Base-by-base conservation (phyloP, 2,329 filamentous ascomycete species). In the Apiospora malaysiana region DNA sequence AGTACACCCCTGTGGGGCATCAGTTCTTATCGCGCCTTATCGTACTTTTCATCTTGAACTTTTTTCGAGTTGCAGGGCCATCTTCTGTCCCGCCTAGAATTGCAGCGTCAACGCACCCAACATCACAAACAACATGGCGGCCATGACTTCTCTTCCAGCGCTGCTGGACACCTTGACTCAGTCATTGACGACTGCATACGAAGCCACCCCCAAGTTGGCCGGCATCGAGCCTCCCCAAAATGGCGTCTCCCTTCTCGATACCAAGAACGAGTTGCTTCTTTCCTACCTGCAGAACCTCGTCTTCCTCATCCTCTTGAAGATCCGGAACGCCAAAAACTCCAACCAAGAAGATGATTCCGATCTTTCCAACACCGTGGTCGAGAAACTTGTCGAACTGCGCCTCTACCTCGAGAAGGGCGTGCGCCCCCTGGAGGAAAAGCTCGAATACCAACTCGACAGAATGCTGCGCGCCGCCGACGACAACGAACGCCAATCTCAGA, bases 361-460 rank as follows among this genome's bases (percentile, higher is more conserved):
- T 0, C 81, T 91, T 0, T 86, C 91, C 66, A 88, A 92, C 67
- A 87, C 92, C 1, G 91, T 95, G 0, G 91, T 96, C 2, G 91
- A 92, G 75, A 97, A 97, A 79, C 87, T 99, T n/a, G 90, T 95
- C 23, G 94, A 97, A 81, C 85, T 98, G 69, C 90, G 95, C n/a
- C 86, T 98, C 0, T 98, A 97, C 79, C 86, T 99, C 1, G 97
- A 99, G 78, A 94, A 94, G 79, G 97, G 96, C 74, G 93, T 97
- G 4, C 90, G 93, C 21, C 96, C 96, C 0, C 84, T 98, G 21
- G 97, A 99, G 82, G 92, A 92, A 75, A 93, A 95, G 76, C 83
- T 99, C 73, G 95, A 94, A 75, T 99, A 98, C 82, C 95, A 98
- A 80, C 94, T 99, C 77, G 95, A 98, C 81, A 96, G 97, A 79